A percentile compares a stretch with the other conserved stretches of the same genome.
These are phyloP conservation scores for Raphanus sativus DNA, from an alignment of 345 rosid species.

Conservation along the genomic window DNA sequence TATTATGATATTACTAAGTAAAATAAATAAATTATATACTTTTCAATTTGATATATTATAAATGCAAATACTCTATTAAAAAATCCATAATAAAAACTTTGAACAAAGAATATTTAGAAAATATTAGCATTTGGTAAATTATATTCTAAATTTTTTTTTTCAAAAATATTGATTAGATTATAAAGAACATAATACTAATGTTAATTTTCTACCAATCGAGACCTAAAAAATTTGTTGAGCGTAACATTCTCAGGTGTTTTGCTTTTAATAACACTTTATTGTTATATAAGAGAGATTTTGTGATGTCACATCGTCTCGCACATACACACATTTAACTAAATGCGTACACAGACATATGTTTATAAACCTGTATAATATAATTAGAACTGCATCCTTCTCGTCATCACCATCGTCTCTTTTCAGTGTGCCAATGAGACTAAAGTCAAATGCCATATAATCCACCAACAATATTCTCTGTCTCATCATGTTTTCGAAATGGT, in stretches of 20 bases:
- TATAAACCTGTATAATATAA: slow-evolving; percentile 9
- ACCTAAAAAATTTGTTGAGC: background rate
- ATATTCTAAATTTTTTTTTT: too few relatives aligned
- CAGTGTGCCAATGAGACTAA: slow-evolving; percentile 37
- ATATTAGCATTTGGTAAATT: too few relatives aligned
- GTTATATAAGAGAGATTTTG: slow-evolving; percentile 25
- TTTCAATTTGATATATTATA: too few relatives aligned
- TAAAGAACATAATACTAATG: too few relatives aligned
- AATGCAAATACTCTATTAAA: too few relatives aligned
- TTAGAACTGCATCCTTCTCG: slow-evolving; percentile 26
- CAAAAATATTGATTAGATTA: too few relatives aligned
- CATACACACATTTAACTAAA: slow-evolving; percentile 9
- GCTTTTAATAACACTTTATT: slow-evolving; percentile 33
- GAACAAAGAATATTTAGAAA: too few relatives aligned
- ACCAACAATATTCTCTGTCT: slow-evolving; percentile 35
- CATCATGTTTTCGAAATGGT: slow-evolving; percentile 31
- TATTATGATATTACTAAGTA: too few relatives aligned
- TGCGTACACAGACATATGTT: background rate
- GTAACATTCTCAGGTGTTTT: slow-evolving; percentile 36
- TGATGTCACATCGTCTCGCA: slow-evolving; percentile 42
- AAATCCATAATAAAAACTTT: too few relatives aligned
- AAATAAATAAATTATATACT: too few relatives aligned
- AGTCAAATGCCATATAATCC: slow-evolving; percentile 42
- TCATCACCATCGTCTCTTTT: slow-evolving; percentile 38
- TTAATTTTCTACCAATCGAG: too few relatives aligned